Conservation (phyloP, 306 rosid species). For the Citrullus amarus region DNA sequence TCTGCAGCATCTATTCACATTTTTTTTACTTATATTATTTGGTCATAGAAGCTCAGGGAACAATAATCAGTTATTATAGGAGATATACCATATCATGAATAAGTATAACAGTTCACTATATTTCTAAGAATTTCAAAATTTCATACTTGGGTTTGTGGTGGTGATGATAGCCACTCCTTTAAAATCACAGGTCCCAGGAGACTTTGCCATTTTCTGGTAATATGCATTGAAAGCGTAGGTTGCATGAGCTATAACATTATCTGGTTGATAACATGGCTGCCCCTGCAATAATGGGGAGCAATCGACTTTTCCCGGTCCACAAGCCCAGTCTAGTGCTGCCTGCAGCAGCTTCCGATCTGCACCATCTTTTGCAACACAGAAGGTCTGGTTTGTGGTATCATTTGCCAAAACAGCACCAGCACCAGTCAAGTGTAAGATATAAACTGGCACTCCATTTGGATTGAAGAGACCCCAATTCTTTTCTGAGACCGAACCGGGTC, state of each 20-base stretch:
- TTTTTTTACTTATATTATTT: neutral
- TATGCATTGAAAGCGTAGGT: conserved; percentile 85
- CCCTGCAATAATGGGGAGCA: conserved; percentile 79
- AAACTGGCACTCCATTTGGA: conserved; percentile 58
- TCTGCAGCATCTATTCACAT: neutral
- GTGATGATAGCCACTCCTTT: conserved; percentile 82
- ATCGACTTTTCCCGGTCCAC: conserved; percentile 94
- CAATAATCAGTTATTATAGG: neutral
- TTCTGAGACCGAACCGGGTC: conserved; percentile 69
- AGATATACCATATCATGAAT: neutral
- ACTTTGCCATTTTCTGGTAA: conserved; percentile 69
- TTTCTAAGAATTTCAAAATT: neutral
- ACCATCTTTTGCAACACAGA: conserved; percentile 68
- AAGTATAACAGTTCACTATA: neutral
- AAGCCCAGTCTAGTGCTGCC: conserved; percentile 95
- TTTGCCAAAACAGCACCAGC: conserved; percentile 74
- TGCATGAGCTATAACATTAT: conserved; percentile 62
- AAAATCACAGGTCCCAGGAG: conserved; percentile 81
- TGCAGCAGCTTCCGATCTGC: conserved; percentile 73
- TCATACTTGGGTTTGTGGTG: conserved; percentile 82
- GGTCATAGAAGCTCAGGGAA: neutral
- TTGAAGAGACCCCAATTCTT: conserved; percentile 86
- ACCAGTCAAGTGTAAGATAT: conserved; percentile 67
- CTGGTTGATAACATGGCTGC: conserved; percentile 65
- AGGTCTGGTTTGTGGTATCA: conserved; percentile 85